Conservation (phyloP, 768 basidiomycete genomes). For the Mycena pura region DNA sequence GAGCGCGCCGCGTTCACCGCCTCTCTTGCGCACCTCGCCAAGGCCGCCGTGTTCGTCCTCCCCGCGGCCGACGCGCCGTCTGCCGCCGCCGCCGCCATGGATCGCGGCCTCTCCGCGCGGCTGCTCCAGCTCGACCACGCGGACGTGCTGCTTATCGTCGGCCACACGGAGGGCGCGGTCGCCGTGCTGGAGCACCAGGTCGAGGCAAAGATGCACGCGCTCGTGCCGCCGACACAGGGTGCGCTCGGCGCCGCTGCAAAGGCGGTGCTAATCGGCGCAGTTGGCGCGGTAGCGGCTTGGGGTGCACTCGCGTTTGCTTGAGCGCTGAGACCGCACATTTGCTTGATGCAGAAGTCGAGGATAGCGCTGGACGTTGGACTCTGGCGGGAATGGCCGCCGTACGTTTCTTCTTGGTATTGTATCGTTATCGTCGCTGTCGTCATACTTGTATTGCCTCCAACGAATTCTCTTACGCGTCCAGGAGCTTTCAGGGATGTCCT, state of each 20-base stretch:
- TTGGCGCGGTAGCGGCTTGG: slow-evolving; percentile 20
- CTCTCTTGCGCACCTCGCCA: slow-evolving; percentile 47
- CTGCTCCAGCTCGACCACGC: slow-evolving; percentile 38
- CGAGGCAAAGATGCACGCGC: slow-evolving; percentile 26
- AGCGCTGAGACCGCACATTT: background rate
- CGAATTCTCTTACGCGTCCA: background rate
- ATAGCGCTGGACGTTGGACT: too few relatives aligned
- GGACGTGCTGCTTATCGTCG: slow-evolving; percentile 21
- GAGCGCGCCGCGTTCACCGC: slow-evolving; percentile 59
- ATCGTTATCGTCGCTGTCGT: slow-evolving; percentile 6
- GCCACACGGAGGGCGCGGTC: slow-evolving; percentile 17
- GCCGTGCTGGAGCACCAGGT: slow-evolving; percentile 23
- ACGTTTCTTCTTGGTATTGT: slow-evolving; percentile 12
- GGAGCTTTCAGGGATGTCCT: too few relatives aligned
- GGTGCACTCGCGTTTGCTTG: slow-evolving; percentile 20
- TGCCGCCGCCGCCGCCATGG: slow-evolving; percentile 46
- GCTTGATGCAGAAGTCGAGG: too few relatives aligned
- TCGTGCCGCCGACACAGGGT: slow-evolving; percentile 8
- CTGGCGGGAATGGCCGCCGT: background rate
- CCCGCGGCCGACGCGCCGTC: too few relatives aligned
- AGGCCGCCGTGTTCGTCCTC: slow-evolving; percentile 55
- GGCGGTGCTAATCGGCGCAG: slow-evolving; percentile 12
- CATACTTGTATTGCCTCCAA: background rate
- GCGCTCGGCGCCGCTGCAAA: background rate
- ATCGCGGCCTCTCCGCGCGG: slow-evolving; percentile 38